Percentiles rank a stretch among this genome's conserved stretches.
Evolutionary conservation across 352 stramenopile species (phyloP).

Genomic region (Stephanocyclus meneghinianus): DNA sequence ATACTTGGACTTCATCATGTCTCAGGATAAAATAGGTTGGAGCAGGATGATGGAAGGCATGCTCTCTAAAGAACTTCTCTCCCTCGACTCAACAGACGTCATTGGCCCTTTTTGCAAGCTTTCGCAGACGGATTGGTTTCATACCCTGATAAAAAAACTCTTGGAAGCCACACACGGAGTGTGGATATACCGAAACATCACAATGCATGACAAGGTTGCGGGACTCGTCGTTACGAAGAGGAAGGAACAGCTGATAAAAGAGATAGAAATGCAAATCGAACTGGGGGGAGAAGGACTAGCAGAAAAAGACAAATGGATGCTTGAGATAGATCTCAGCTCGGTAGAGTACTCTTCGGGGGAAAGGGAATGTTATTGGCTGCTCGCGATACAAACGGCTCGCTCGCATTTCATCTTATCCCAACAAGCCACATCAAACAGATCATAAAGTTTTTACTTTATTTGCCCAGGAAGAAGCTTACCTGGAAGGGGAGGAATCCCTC

Average conservation of each 20-base stretch:
- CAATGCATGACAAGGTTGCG: not conserved
- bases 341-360: not conserved
- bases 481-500: not conserved
- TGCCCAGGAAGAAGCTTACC: not conserved
- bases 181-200: slow-evolving; percentile 12
- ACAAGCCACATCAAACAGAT: too few relatives aligned
- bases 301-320: not conserved
- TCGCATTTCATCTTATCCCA: too few relatives aligned
- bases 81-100: too few relatives aligned
- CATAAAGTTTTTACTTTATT: not conserved
- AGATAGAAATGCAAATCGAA: not conserved
- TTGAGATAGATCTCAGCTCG: slow-evolving; percentile 1
- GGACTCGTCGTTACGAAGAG: not conserved
- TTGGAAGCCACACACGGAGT: too few relatives aligned
- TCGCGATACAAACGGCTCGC: not conserved
- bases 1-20: not conserved
- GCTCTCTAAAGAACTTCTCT: not conserved
- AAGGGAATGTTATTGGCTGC: not conserved
- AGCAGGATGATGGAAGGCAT: slow-evolving; percentile 2
- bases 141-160: not conserved
- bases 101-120: not conserved
- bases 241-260: slow-evolving; percentile 6
- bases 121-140: not conserved
- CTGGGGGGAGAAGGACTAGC: not conserved
- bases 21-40: slow-evolving; percentile 14